Percentiles rank a stretch among this genome's conserved stretches.
phyloP scores from a whole-genome alignment of 768 basidiomycete species.

The Mycena crocata region DNA sequence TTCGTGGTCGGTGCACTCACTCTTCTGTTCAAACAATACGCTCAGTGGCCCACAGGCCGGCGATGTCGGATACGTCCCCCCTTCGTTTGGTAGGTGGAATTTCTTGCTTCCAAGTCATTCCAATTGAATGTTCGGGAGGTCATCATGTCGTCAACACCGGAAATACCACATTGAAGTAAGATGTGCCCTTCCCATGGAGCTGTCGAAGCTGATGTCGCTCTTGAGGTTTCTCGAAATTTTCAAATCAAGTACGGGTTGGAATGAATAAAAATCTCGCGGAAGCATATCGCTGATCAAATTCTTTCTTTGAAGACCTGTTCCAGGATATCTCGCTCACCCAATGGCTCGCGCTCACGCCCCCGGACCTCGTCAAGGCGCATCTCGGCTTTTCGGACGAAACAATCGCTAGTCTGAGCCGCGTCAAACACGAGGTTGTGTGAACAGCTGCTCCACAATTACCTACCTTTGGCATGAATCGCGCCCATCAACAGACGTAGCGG shows the following conservation, averaged over 20 bases:
- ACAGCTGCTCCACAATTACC: background rate
- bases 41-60: background rate
- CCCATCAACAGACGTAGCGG: constrained; percentile 60
- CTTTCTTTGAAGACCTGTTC: constrained; percentile 50
- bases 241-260: constrained; percentile 53
- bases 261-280: background rate
- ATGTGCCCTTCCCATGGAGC: background rate
- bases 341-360: constrained; percentile 73
- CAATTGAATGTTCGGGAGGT: constrained; percentile 45
- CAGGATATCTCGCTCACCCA: constrained; percentile 70
- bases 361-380: constrained; percentile 69
- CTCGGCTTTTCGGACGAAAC: constrained; percentile 65
- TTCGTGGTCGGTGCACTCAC: background rate
- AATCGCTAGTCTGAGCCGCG: constrained; percentile 60
- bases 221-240: constrained; percentile 64
- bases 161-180: constrained; percentile 63
- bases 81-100: constrained; percentile 10
- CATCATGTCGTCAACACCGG: constrained; percentile 80
- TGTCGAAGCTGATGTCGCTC: background rate
- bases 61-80: constrained; percentile 37
- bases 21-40: background rate
- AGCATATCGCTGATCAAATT: background rate
- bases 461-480: too few relatives aligned
- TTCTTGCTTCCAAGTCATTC: background rate
- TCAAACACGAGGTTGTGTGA: constrained; percentile 60